phyloP scores from a whole-genome alignment of 106 monocot species.

The Triglochin maritima region DNA sequence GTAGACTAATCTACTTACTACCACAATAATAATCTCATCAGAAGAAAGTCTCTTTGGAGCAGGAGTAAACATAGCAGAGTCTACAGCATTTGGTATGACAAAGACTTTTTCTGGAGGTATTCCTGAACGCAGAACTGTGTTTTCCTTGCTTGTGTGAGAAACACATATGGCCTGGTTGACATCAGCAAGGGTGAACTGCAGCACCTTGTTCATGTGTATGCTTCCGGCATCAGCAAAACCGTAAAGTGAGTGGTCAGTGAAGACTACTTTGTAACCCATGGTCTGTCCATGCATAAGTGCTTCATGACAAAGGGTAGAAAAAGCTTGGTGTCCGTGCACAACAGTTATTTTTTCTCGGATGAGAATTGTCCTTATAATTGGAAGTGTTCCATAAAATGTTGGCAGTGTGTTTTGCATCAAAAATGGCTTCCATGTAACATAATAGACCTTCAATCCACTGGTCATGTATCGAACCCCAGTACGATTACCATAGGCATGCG shows the following conservation, averaged over 20 bases:
- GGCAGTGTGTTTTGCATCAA: conserved; percentile 90
- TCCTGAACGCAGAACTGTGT: conserved; percentile 86
- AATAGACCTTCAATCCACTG: conserved; percentile 78
- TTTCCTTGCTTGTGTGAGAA: conserved; percentile 95
- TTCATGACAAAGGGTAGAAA: conserved; percentile 96
- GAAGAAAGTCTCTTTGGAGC: conserved; percentile 40
- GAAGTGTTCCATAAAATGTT: conserved; percentile 70
- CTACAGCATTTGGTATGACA: conserved; percentile 94
- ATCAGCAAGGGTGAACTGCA: conserved; percentile 91
- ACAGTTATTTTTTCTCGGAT: conserved; percentile 80
- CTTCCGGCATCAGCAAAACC: conserved; percentile 91
- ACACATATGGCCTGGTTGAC: conserved; percentile 91
- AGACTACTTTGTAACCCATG: conserved; percentile 81
- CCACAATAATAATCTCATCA: conserved; percentile 83
- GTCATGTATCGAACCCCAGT: conserved; percentile 89
- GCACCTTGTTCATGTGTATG: conserved; percentile 97
- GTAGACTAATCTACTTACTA: conserved; percentile 91
- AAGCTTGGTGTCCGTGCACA: conserved; percentile 96
- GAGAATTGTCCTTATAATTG: conserved; percentile 72
- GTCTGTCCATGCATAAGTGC: conserved; percentile 88
- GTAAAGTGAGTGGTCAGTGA: conserved; percentile 96
- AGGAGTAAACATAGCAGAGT: conserved; percentile 93
- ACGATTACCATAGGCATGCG: conserved; percentile 90
- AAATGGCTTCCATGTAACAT: conserved; percentile 87
- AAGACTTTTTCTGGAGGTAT: conserved; percentile 77